These are phyloP conservation scores for Zasmidium angulare DNA, from an alignment of 2,329 filamentous ascomycete species.

Conservation along the genomic window DNA sequence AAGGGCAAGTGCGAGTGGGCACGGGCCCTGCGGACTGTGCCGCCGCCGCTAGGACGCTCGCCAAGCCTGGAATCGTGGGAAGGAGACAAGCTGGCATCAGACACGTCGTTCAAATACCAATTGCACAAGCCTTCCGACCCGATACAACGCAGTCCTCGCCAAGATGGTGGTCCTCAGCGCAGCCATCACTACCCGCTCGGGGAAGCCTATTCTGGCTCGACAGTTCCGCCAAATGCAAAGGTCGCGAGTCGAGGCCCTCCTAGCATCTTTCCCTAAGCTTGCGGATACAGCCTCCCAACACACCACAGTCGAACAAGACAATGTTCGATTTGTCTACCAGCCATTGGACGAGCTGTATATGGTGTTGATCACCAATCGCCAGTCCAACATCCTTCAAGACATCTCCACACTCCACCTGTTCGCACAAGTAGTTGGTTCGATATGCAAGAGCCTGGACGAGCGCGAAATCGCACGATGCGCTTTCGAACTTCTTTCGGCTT, in stretches of 20 bases:
- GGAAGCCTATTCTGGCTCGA: constrained; percentile 95
- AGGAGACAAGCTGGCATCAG: neutral
- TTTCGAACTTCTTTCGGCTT: constrained; percentile 92
- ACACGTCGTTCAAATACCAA: neutral
- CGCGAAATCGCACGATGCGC: constrained; percentile 92
- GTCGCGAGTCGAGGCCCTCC: constrained; percentile 91
- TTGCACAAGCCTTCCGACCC: neutral
- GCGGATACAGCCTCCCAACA: constrained; percentile 95
- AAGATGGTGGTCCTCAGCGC: constrained; percentile 86
- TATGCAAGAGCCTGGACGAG: constrained; percentile 95
- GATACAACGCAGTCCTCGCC: constrained; percentile 10
- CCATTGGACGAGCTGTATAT: constrained; percentile 99
- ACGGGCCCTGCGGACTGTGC: neutral
- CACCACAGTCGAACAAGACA: constrained; percentile 98
- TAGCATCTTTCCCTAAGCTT: constrained; percentile 96
- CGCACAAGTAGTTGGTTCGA: constrained; percentile 93
- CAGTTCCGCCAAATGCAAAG: constrained; percentile 98
- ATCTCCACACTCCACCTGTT: constrained; percentile 98
- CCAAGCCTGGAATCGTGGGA: neutral
- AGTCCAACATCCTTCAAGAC: constrained; percentile 98
- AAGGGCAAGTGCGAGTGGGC: neutral
- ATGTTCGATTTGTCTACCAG: constrained; percentile 99
- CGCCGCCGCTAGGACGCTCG: neutral
- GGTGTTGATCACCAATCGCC: constrained; percentile 98
- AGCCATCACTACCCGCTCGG: constrained; percentile 96